Evolutionary conservation across 139 green algal species (phyloP).

Genomic region (Pseudopediastrum boryanum): DNA sequence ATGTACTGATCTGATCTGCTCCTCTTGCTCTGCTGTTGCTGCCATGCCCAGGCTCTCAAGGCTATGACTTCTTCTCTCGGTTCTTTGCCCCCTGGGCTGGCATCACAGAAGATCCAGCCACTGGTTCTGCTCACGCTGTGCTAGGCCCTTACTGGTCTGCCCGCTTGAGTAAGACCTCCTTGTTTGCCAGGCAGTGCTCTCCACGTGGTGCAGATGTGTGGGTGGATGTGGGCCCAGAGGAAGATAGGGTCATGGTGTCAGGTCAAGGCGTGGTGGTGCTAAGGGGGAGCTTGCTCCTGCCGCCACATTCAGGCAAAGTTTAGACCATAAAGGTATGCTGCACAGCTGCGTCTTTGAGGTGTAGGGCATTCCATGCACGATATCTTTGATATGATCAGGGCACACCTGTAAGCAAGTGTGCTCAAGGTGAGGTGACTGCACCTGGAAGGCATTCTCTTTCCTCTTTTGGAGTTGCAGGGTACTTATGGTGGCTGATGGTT

Average conservation of each 20-base stretch:
- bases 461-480: no score
- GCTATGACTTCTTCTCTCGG: constrained; percentile 56
- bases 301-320: no score
- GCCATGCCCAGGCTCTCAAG: no score
- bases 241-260: constrained; percentile 15
- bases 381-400: no score
- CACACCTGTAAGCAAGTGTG: no score
- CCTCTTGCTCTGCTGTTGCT: neutral
- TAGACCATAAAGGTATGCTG: no score
- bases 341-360: no score
- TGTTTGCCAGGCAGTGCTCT: constrained; percentile 61
- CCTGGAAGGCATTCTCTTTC: no score
- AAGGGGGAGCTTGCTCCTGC: neutral
- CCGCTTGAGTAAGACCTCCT: constrained; percentile 36
- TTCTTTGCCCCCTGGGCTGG: constrained; percentile 90
- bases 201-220: constrained; percentile 41
- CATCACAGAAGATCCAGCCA: constrained; percentile 90
- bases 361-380: no score
- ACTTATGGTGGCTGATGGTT: no score
- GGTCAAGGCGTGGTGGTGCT: constrained; percentile 33
- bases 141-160: constrained; percentile 65
- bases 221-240: constrained; percentile 19
- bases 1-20: neutral
- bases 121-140: constrained; percentile 72
- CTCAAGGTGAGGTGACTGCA: no score